Evolutionary conservation across 75 land plant genomes (phyloP), one percentile per base, ranked within the genome.

Genomic region (Cunninghamia lanceolata): DNA sequence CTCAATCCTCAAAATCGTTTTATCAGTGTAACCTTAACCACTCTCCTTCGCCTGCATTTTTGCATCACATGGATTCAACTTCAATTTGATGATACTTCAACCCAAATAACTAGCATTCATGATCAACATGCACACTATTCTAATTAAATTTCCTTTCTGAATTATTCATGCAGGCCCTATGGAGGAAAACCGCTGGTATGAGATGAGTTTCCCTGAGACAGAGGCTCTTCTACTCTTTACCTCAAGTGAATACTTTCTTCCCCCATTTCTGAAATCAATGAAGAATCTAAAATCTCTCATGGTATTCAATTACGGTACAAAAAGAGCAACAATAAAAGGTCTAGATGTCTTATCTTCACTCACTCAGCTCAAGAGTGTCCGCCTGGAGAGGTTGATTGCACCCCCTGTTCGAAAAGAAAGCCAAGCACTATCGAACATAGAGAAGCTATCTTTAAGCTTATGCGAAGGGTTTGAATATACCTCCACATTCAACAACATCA

Each of bases 141-240:
- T 76, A 76, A 76, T 38, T 76, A 25, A 21, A 38, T 39, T 38
- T 76, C 25, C 15, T 75, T 75, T 36, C 0, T 16, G 25, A 19
- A 0, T 74, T 13, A 74, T 16, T 16, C 17, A 13, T 85, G 38
- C 63, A 93, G 93, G 93, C 36, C 93, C 91, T 40, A 90, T 90
- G 93, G 86, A 80, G 35, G 88, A 87, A 70, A 88, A 85, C 39
- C 89, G 90, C 70, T 93, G 95, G 95, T 86, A 70, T 9, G 52
- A 75, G 1, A 90, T 93, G 93, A 39, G 84, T 9, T 90, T 90
- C 38, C 92, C 92, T 21, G 85, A 89, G 38, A 88, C 93, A n/a
- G 93, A 93, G 86, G 95, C 92, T 28, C 90, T 93, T 39, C 77
- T 92, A 28, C 89, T 88, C 82, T 92, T 90, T 46, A 85, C 90